Conservation (phyloP, 306 rosid genomes). For the Begonia loranthoides region DNA sequence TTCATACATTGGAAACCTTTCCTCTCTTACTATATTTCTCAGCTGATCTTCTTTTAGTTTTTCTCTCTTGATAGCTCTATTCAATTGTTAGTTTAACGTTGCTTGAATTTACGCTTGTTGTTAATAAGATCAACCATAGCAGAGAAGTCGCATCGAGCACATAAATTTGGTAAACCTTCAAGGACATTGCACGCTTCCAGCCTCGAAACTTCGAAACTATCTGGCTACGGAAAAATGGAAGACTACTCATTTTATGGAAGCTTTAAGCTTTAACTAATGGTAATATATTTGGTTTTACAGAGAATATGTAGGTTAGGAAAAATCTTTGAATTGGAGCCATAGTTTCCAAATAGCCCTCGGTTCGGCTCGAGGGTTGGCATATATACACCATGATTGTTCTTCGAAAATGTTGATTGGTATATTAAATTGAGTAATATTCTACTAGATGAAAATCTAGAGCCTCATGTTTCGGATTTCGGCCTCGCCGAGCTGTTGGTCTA, state of each 20-base stretch:
- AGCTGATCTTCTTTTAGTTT: no score
- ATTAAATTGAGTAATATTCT: conserved; percentile 93
- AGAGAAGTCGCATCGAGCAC: conserved; percentile 70
- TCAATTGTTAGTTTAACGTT: not conserved
- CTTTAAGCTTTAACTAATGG: no score
- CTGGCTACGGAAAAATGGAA: conserved; percentile 60
- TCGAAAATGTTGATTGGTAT: conserved; percentile 83
- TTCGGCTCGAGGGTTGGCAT: conserved; percentile 80
- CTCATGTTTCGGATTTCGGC: conserved; percentile 82
- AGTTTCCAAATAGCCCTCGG: conserved; percentile 86
- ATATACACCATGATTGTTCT: conserved; percentile 83
- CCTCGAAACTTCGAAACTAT: conserved; percentile 78
- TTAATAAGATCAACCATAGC: conserved; percentile 65
- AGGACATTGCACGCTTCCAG: conserved; percentile 82
- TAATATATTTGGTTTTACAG: not conserved
- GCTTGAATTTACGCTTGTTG: conserved; percentile 88
- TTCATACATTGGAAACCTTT: conserved; percentile 71
- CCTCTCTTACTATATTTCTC: conserved; percentile 47
- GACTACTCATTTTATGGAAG: not conserved
- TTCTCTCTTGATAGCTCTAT: not conserved
- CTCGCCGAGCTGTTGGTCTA: conserved; percentile 93
- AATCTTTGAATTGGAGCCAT: conserved; percentile 49
- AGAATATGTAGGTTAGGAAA: conserved; percentile 29
- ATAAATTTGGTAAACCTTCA: conserved; percentile 76
- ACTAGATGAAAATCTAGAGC: conserved; percentile 77